A percentile compares a stretch with the other conserved stretches of the same genome.
These are phyloP conservation scores for Ilex paraguariensis DNA, from an alignment of 305 asterid species.

Conservation along the genomic window DNA sequence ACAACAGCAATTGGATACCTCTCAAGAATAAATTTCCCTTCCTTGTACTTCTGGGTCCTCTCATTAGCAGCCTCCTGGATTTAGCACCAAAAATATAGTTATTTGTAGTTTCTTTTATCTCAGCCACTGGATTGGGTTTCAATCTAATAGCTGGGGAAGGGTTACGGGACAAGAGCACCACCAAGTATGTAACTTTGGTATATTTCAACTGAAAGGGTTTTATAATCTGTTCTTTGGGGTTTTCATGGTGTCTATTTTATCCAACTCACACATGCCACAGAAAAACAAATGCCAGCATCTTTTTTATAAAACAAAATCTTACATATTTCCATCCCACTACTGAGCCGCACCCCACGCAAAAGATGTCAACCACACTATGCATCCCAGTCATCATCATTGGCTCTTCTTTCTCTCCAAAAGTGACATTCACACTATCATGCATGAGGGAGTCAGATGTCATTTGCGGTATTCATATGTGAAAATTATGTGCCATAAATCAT, in stretches of 20 bases:
- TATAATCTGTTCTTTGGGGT: too few species aligned
- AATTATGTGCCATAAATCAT: too few species aligned
- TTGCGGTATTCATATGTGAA: background rate
- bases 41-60: constrained; percentile 62
- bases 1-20: constrained; percentile 38
- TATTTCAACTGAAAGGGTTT: too few species aligned
- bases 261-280: too few species aligned
- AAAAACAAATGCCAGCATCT: too few species aligned
- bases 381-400: constrained; percentile 66
- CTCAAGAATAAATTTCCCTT: constrained; percentile 80
- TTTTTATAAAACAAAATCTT: constrained; percentile 10
- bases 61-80: constrained; percentile 63
- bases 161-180: too few species aligned
- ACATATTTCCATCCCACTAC: constrained; percentile 77
- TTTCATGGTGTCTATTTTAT: too few species aligned
- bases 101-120: too few species aligned
- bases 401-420: constrained; percentile 57
- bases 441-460: background rate
- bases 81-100: constrained; percentile 1
- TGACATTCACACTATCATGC: constrained; percentile 54
- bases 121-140: too few species aligned
- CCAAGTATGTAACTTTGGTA: too few species aligned
- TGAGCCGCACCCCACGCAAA: constrained; percentile 69
- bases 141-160: too few species aligned
- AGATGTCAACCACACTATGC: constrained; percentile 72